These are phyloP conservation scores for Syzygium aqueum DNA, from an alignment of 345 rosid genomes.

Conservation along the genomic window DNA sequence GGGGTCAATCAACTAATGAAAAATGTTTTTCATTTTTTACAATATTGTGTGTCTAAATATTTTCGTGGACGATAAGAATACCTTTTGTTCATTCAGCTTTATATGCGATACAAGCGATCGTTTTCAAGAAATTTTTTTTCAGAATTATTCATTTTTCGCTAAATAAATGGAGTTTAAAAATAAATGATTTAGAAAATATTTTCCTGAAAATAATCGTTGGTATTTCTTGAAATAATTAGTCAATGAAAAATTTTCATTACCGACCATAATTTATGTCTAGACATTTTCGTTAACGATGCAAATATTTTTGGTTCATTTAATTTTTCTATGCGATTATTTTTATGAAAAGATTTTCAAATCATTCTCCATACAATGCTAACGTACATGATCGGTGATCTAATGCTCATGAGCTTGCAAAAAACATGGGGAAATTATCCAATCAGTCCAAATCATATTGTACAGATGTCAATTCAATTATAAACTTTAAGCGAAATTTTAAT, in stretches of 20 bases:
- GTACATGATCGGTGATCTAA: neutral
- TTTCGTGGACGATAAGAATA: neutral
- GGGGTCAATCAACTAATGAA: too few relatives aligned
- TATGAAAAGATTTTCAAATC: too few relatives aligned
- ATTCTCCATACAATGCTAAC: neutral
- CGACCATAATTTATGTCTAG: too few relatives aligned
- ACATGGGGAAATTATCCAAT: neutral
- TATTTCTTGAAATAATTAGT: too few relatives aligned
- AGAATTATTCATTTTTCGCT: neutral
- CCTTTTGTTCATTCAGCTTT: neutral
- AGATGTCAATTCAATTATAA: neutral
- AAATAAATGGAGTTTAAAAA: neutral
- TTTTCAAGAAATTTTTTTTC: neutral
- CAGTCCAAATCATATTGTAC: neutral
- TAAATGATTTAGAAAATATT: too few relatives aligned
- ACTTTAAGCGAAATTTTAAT: neutral
- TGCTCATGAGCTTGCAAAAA: neutral
- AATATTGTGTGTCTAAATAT: neutral
- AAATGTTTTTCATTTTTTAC: rapidly evolving
- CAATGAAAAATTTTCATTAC: too few relatives aligned
- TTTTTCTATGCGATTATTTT: too few relatives aligned
- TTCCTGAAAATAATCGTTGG: too few relatives aligned
- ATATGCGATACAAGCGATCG: neutral
- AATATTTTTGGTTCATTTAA: too few relatives aligned
- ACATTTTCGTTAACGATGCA: too few relatives aligned